A percentile compares a stretch with the other conserved stretches of the same genome.
These are phyloP conservation scores for Dioszegia crocea DNA, from an alignment of 768 basidiomycete genomes.

Conservation along the genomic window DNA sequence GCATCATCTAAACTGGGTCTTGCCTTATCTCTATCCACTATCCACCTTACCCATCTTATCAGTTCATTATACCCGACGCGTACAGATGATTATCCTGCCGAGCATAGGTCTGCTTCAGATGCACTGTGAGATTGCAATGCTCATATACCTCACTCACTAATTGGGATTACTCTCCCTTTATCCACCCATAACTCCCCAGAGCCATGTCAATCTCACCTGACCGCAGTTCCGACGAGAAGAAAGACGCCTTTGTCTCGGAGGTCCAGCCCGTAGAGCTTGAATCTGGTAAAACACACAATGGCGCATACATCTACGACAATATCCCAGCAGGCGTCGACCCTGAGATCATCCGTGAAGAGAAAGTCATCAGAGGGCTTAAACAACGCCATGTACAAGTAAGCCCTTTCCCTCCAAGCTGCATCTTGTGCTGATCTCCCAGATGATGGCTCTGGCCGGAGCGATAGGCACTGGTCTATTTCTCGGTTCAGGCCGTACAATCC, in stretches of 20 bases:
- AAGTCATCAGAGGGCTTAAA: conserved; percentile 13
- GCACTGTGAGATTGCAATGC: no score
- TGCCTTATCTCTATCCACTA: no score
- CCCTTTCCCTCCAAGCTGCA: not conserved
- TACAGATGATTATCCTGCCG: no score
- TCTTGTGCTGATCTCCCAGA: conserved; percentile 8
- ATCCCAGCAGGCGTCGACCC: conserved; percentile 19
- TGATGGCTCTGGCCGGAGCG: conserved; percentile 31
- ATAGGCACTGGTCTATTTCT: conserved; percentile 31
- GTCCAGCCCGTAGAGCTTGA: conserved; percentile 9
- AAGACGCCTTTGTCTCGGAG: not conserved
- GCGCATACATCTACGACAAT: conserved; percentile 11
- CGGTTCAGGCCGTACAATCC: conserved; percentile 16
- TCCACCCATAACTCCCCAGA: no score
- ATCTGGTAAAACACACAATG: conserved; percentile 3
- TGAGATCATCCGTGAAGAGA: conserved; percentile 6
- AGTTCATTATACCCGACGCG: no score
- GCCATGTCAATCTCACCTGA: no score
- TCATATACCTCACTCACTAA: no score
- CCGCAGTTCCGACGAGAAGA: not conserved
- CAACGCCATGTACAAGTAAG: conserved; percentile 20
- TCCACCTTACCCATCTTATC: no score
- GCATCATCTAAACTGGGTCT: no score
- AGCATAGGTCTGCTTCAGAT: no score
- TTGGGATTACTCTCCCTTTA: no score